A percentile compares a stretch with the other conserved stretches of the same genome.
phyloP scores from a whole-genome alignment of 805 yeast species.

The Lipomyces kockii region DNA sequence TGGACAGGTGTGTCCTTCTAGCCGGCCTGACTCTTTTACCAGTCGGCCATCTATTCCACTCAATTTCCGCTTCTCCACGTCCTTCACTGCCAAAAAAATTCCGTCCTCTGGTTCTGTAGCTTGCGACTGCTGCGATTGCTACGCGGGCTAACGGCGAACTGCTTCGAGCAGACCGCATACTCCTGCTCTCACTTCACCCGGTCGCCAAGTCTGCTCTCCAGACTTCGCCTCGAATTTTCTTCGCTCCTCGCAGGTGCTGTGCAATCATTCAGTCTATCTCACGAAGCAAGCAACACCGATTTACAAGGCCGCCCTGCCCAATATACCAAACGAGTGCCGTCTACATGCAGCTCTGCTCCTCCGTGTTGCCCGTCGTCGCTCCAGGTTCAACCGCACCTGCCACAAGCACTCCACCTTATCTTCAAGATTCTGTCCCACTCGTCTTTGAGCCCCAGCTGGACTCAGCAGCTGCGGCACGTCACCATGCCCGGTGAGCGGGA shows the following conservation, averaged over 20 bases:
- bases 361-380: neutral
- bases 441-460: conserved; percentile 1
- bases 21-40: no score
- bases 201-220: no score
- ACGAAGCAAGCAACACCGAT: neutral
- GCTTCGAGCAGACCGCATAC: no score
- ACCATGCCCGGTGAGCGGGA: neutral
- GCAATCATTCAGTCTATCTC: neutral
- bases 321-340: neutral
- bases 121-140: no score
- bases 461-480: neutral
- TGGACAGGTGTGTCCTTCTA: no score
- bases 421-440: conserved; percentile 2
- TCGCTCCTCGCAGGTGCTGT: neutral
- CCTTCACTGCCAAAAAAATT: neutral
- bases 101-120: neutral
- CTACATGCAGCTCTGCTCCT: neutral
- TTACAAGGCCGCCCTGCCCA: neutral
- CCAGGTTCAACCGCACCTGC: neutral
- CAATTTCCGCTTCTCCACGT: neutral
- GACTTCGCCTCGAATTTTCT: no score
- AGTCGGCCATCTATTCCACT: neutral
- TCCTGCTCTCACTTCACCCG: no score
- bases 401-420: neutral
- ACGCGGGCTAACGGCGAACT: no score